Evolutionary conservation across 441 rosid species (phyloP).

Genomic region (Syzygium syzygioides): DNA sequence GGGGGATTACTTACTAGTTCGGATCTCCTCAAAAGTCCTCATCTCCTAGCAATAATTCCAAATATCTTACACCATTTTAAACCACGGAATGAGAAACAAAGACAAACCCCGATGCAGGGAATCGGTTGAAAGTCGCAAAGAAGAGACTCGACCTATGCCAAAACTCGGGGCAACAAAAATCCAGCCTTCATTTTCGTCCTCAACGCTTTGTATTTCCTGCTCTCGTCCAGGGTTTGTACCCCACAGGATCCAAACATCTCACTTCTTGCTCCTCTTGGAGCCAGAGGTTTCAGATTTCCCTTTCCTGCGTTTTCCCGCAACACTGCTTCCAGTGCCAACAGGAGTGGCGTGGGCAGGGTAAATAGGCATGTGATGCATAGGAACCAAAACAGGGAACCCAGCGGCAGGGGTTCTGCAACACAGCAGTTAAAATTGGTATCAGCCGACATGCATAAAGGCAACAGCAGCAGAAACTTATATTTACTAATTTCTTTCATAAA

Average conservation of each 20-base stretch:
- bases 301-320: slow-evolving; percentile 27
- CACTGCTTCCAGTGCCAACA: slow-evolving; percentile 23
- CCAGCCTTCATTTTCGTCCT: slow-evolving; percentile 37
- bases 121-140: neutral
- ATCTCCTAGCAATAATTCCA: neutral
- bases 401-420: slow-evolving; percentile 76
- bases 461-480: neutral
- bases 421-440: neutral
- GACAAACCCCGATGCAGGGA: neutral
- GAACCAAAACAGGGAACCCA: slow-evolving; percentile 94
- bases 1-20: neutral
- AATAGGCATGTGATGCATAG: slow-evolving; percentile 64
- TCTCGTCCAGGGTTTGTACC: slow-evolving; percentile 8
- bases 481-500: neutral
- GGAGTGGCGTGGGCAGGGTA: slow-evolving; percentile 25
- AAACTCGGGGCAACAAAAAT: neutral
- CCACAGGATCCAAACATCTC: neutral
- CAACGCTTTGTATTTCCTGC: slow-evolving; percentile 53
- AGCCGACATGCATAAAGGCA: neutral
- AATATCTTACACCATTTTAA: neutral
- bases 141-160: neutral
- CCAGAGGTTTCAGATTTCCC: slow-evolving; percentile 23
- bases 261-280: slow-evolving; percentile 44
- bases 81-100: neutral
- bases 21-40: neutral